phyloP scores from a whole-genome alignment of 1,139 yeast species.

The Zhuliangozyma blackwelliae region DNA sequence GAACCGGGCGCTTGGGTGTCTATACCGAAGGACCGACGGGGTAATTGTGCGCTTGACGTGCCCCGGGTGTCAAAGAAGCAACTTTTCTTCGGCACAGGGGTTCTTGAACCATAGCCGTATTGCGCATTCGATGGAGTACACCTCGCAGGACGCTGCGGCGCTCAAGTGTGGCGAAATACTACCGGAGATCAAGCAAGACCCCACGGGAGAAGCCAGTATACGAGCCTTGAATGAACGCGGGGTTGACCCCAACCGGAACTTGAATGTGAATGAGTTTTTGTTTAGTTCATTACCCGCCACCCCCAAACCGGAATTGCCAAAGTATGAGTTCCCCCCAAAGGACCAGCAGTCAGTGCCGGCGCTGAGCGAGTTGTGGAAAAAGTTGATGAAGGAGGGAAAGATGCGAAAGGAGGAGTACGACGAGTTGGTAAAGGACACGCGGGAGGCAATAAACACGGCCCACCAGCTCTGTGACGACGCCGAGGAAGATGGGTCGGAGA shows the following conservation, averaged over 20 bases:
- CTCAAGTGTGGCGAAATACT: constrained; percentile 61
- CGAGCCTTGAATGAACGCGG: constrained; percentile 36
- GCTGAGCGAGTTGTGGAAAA: constrained; percentile 23
- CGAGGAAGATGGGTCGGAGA: constrained; percentile 16
- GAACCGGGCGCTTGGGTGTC: constrained; percentile 45
- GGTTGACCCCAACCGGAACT: constrained; percentile 37
- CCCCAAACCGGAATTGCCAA: constrained; percentile 1
- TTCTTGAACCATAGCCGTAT: constrained; percentile 72
- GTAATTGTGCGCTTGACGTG: constrained; percentile 65
- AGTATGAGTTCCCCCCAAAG: constrained; percentile 1
- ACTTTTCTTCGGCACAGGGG: constrained; percentile 77
- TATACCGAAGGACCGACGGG: constrained; percentile 71
- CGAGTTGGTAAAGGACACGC: constrained; percentile 21
- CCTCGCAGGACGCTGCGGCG: constrained; percentile 75
- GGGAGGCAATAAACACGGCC: constrained; percentile 19
- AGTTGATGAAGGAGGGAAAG: constrained; percentile 22
- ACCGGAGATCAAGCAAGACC: constrained; percentile 57
- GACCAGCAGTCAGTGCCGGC: neutral
- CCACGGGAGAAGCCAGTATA: constrained; percentile 46
- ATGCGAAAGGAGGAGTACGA: constrained; percentile 24
- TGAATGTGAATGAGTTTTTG: constrained; percentile 38
- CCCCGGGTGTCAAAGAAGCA: constrained; percentile 61
- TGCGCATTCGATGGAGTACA: constrained; percentile 68
- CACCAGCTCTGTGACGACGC: constrained; percentile 30
- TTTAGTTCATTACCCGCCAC: constrained; percentile 16